These are phyloP conservation scores for Fagus sylvatica DNA, from an alignment of 306 rosid genomes.

Conservation along the genomic window DNA sequence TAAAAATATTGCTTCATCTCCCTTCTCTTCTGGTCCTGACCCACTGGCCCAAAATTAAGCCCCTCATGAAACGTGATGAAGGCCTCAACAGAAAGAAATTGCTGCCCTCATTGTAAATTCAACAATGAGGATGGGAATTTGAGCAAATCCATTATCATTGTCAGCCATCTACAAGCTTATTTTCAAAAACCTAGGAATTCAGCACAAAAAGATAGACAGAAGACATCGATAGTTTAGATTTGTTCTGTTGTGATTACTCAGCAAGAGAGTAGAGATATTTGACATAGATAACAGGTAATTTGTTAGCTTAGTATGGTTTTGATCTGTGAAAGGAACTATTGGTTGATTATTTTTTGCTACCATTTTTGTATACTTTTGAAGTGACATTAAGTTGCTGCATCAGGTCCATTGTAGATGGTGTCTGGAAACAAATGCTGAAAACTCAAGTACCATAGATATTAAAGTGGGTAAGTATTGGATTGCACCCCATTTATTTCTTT, in stretches of 20 bases:
- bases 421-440: conserved; percentile 53
- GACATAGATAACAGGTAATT: too few species aligned
- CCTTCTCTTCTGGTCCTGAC: too few species aligned
- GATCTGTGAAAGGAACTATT: background rate
- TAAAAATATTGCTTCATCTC: too few species aligned
- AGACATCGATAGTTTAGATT: background rate
- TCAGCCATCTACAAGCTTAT: background rate
- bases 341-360: conserved; percentile 1
- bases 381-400: conserved; percentile 26
- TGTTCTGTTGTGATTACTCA: background rate
- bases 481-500: background rate
- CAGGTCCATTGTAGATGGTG: conserved; percentile 92
- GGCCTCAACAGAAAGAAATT: too few species aligned
- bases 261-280: background rate
- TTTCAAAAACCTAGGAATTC: background rate
- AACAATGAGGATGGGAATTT: too few species aligned
- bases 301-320: background rate
- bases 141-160: background rate
- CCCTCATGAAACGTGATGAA: too few species aligned
- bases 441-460: conserved; percentile 70
- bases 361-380: conserved; percentile 11
- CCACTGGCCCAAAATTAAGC: too few species aligned
- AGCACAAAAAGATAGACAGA: background rate
- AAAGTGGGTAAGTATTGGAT: conserved; percentile 76
- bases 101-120: too few species aligned